Percentiles rank a stretch among this genome's conserved stretches.
Evolutionary conservation across 176 grass and related monocot species (phyloP).

Genomic region (Luzula sylvatica): DNA sequence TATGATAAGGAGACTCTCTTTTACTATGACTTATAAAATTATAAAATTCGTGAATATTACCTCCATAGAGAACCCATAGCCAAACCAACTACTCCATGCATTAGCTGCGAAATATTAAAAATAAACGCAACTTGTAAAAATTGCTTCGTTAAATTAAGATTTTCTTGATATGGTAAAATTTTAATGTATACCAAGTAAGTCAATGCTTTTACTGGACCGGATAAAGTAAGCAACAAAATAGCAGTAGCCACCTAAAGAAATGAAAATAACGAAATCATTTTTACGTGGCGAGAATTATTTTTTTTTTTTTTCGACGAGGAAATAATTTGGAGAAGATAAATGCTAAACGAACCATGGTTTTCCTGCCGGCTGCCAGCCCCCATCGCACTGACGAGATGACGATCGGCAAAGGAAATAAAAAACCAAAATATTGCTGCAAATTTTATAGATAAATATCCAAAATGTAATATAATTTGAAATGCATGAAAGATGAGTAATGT

Average conservation of each 20-base stretch:
- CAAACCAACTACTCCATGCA: conserved; percentile 87
- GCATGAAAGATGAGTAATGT: no score
- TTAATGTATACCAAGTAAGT: conserved; percentile 81
- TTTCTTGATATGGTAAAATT: no score
- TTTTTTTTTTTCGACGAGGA: no score
- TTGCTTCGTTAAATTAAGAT: no score
- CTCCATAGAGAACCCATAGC: conserved; percentile 89
- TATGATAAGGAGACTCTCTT: no score
- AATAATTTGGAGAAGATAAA: no score
- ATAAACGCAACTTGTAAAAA: no score
- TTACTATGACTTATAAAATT: no score
- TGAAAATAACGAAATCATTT: conserved; percentile 17
- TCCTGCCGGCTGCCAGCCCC: conserved; percentile 67
- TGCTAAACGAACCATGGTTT: conserved; percentile 72
- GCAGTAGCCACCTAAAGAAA: conserved; percentile 64
- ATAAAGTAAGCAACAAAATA: conserved; percentile 68
- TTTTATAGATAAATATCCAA: no score
- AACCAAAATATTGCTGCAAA: conserved; percentile 86
- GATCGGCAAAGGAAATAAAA: conserved; percentile 86
- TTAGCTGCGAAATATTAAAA: conserved; percentile 51
- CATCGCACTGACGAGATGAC: conserved; percentile 90
- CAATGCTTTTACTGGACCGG: conserved; percentile 84
- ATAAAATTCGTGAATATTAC: conserved; percentile 37
- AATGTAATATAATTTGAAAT: no score
- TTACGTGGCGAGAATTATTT: no score